Conservation (phyloP, 2,329 filamentous ascomycete genomes). For the Bipolaris victoriae region DNA sequence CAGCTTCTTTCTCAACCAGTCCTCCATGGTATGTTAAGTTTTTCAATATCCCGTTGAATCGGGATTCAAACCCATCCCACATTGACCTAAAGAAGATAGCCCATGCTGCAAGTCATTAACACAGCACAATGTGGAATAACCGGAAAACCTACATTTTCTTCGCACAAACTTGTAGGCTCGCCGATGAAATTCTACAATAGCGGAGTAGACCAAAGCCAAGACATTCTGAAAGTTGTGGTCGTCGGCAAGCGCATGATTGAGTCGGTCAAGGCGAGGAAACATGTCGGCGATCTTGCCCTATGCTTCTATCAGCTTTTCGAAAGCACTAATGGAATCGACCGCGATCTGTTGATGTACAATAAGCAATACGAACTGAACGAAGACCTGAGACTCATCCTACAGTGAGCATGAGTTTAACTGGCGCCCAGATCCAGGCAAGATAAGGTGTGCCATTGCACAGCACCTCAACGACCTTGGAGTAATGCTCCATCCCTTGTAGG, state of each 20-base stretch:
- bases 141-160: background rate
- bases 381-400: conserved; percentile 2
- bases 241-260: background rate
- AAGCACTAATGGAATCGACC: background rate
- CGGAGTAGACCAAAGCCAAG: background rate
- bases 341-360: background rate
- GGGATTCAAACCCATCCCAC: conserved; percentile 3
- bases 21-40: background rate
- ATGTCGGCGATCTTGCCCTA: conserved; percentile 6
- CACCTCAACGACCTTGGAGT: conserved; percentile 43
- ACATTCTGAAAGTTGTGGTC: conserved; percentile 2
- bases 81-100: conserved; percentile 1
- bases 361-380: background rate
- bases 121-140: background rate
- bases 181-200: conserved; percentile 3
- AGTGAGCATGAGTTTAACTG: conserved; percentile 23
- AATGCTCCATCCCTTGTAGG: conserved; percentile 49
- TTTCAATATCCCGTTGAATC: background rate
- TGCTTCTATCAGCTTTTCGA: conserved; percentile 1
- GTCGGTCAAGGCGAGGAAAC: background rate
- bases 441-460: conserved; percentile 57
- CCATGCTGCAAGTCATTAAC: background rate
- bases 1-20: conserved; percentile 34
- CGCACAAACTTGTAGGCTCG: conserved; percentile 2
- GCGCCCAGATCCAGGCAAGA: conserved; percentile 54